Percentiles rank a stretch among this genome's conserved stretches.
These are phyloP conservation scores for Solanum lycopersicoides DNA, from an alignment of 257 asterid species.

Conservation along the genomic window DNA sequence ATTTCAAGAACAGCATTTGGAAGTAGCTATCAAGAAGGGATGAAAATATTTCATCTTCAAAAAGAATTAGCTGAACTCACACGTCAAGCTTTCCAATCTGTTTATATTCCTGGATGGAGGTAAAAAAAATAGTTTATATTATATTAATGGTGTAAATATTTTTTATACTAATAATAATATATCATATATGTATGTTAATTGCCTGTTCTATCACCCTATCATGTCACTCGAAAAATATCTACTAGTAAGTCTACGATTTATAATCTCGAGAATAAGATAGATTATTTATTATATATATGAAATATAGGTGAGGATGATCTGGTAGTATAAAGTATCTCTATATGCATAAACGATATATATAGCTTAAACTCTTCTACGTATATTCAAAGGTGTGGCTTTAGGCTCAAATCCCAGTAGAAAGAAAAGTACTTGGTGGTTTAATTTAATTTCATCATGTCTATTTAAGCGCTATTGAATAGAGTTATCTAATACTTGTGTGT, in stretches of 20 bases:
- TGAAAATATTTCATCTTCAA: constrained; percentile 28
- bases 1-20: constrained; percentile 48
- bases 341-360: too few species aligned
- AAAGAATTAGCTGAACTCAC: constrained; percentile 44
- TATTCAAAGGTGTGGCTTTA: neutral
- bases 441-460: neutral
- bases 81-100: constrained; percentile 29
- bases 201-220: neutral
- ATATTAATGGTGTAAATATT: neutral
- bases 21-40: constrained; percentile 22
- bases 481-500: neutral
- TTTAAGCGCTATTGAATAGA: neutral
- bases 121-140: neutral
- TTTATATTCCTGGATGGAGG: constrained; percentile 57
- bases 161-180: neutral
- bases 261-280: neutral
- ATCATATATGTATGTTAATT: neutral
- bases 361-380: neutral
- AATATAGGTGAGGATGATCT: neutral
- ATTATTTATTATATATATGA: neutral
- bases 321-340: too few species aligned
- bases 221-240: neutral
- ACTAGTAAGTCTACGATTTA: too few species aligned
- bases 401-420: rapidly evolving
- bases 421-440: neutral